A percentile compares a stretch with the other conserved stretches of the same genome.
phyloP scores from a whole-genome alignment of 2,329 filamentous ascomycete genomes.

The Bisporella sp. region DNA sequence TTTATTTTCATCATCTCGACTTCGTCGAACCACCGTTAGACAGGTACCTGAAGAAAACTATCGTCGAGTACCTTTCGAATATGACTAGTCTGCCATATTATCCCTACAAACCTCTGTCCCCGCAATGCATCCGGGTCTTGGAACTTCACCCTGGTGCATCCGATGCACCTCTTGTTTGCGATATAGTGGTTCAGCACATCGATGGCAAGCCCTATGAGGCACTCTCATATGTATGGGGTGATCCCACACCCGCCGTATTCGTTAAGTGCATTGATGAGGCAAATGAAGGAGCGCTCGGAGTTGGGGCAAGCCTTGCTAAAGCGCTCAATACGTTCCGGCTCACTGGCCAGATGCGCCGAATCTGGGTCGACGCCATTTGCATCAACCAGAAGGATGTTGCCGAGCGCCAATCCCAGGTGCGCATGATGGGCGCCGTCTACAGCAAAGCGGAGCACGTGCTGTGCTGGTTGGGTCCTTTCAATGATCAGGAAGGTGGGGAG shows the following conservation, averaged over 20 bases:
- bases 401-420: slow-evolving; percentile 9
- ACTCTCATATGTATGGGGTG: slow-evolving; percentile 11
- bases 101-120: not conserved
- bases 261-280: slow-evolving; percentile 5
- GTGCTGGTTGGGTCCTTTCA: slow-evolving; percentile 5
- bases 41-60: too few relatives aligned
- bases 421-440: slow-evolving; percentile 9
- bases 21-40: too few relatives aligned
- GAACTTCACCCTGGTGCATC: slow-evolving; percentile 1
- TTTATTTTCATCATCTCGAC: too few relatives aligned
- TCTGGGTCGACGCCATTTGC: slow-evolving; percentile 12
- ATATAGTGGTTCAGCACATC: slow-evolving; percentile 2
- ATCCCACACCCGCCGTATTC: slow-evolving; percentile 2
- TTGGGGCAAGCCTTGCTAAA: slow-evolving; percentile 2
- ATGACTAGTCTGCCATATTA: too few relatives aligned
- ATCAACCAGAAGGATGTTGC: slow-evolving; percentile 10
- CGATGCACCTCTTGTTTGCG: slow-evolving; percentile 1
- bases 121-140: slow-evolving; percentile 5
- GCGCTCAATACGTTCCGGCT: slow-evolving; percentile 4
- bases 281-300: slow-evolving; percentile 1
- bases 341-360: not conserved
- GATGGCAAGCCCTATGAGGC: slow-evolving; percentile 8
- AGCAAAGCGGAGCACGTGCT: slow-evolving; percentile 1
- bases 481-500: not conserved
- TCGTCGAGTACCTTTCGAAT: too few relatives aligned